Conservation (phyloP, 179 eudicot genomes). For the Dionaea muscipula region DNA sequence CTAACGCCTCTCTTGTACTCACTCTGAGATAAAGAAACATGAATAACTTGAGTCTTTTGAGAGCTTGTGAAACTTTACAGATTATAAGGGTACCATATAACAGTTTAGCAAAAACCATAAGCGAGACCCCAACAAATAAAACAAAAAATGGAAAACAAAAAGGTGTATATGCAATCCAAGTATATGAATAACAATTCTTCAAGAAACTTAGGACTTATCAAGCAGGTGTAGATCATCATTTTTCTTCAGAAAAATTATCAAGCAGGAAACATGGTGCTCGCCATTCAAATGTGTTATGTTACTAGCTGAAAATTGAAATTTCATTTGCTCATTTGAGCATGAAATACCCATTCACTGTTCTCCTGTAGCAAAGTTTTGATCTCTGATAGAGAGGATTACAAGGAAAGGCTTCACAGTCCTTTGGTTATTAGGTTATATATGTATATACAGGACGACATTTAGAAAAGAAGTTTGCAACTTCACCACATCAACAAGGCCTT, state of each 20-base stretch:
- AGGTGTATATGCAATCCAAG: not conserved
- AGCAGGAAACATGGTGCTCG: not conserved
- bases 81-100: too few relatives aligned
- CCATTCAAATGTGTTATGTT: not conserved
- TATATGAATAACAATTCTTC: not conserved
- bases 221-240: not conserved
- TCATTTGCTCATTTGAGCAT: not conserved
- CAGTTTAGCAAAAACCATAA: not conserved
- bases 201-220: not conserved
- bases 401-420: too few relatives aligned
- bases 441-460: too few relatives aligned
- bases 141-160: not conserved
- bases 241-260: not conserved
- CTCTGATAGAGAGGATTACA: too few relatives aligned
- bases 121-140: not conserved
- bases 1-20: slow-evolving; percentile 99
- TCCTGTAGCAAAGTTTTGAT: too few relatives aligned
- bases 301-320: not conserved
- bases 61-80: too few relatives aligned
- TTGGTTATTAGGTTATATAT: too few relatives aligned
- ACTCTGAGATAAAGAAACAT: slow-evolving; percentile 33
- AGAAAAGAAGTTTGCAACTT: too few relatives aligned
- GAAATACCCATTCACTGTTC: too few relatives aligned
- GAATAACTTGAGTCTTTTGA: not conserved
- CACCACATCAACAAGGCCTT: too few relatives aligned